A percentile compares a stretch with the other conserved stretches of the same genome.
Conservation (phyloP, 2,329 filamentous ascomycete species). For the Westerdykella ornata region DNA sequence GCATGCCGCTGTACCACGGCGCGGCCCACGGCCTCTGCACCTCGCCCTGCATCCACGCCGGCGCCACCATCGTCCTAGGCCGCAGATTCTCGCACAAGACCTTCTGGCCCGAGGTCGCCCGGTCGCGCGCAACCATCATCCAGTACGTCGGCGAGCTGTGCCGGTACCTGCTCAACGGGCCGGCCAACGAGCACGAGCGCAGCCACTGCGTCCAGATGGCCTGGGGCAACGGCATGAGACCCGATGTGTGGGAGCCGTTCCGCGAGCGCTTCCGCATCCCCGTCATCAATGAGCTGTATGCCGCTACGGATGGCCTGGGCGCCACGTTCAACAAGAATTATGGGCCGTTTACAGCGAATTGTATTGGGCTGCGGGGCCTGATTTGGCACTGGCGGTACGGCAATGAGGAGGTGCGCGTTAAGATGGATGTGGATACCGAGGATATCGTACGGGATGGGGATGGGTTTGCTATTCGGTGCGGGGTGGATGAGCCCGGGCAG, state of each 20-base stretch:
- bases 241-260: constrained; percentile 39
- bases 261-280: constrained; percentile 36
- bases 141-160: constrained; percentile 38
- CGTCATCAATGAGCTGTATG: constrained; percentile 37
- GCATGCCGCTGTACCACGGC: constrained; percentile 36
- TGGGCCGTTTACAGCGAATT: constrained; percentile 29
- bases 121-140: constrained; percentile 25
- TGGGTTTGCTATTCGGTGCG: constrained; percentile 31
- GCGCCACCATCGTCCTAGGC: constrained; percentile 25
- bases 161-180: constrained; percentile 32
- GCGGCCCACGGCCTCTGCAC: constrained; percentile 29
- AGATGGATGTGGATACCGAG: constrained; percentile 36
- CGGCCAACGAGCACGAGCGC: constrained; percentile 26
- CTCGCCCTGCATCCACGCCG: constrained; percentile 26
- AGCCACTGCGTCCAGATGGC: constrained; percentile 30
- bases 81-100: constrained; percentile 32
- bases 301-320: constrained; percentile 36
- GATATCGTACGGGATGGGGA: constrained; percentile 32
- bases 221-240: constrained; percentile 40
- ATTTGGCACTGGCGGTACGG: constrained; percentile 31
- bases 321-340: constrained; percentile 28
- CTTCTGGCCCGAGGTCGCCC: constrained; percentile 35
- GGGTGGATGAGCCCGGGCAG: constrained; percentile 31
- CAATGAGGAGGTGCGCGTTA: constrained; percentile 28
- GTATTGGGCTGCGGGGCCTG: constrained; percentile 31